phyloP scores from a whole-genome alignment of 495 filamentous ascomycete species.

The Polyplosphaeria fusca region DNA sequence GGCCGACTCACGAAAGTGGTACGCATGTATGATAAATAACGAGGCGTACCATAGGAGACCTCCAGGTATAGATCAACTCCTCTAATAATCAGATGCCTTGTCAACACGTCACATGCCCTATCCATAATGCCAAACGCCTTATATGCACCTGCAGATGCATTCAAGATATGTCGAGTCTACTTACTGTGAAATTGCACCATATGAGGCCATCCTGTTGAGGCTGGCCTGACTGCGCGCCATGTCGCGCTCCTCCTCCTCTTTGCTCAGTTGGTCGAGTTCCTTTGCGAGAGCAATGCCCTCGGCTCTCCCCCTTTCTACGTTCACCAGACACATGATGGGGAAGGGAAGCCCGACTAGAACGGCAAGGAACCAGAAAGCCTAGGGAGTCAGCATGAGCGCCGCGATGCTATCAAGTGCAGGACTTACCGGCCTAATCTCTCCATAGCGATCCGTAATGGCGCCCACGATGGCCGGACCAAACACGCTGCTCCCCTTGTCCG shows the following conservation, averaged over 20 bases:
- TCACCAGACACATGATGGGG: constrained; percentile 77
- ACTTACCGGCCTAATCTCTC: constrained; percentile 72
- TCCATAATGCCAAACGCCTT: background rate
- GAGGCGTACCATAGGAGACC: too few species aligned
- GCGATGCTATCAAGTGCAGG: background rate
- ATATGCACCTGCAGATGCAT: background rate
- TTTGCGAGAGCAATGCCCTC: constrained; percentile 71
- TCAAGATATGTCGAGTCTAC: background rate
- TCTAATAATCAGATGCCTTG: too few species aligned
- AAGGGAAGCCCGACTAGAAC: constrained; percentile 76
- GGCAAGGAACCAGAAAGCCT: constrained; percentile 87
- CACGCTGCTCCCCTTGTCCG: constrained; percentile 91
- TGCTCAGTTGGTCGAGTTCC: constrained; percentile 45
- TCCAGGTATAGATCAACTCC: too few species aligned
- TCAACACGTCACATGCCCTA: too few species aligned
- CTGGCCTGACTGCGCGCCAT: background rate
- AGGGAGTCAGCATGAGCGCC: constrained; percentile 1
- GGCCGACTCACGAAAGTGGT: too few species aligned
- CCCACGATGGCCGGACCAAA: constrained; percentile 95
- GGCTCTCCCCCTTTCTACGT: constrained; percentile 82
- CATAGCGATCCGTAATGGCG: constrained; percentile 81
- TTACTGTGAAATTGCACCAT: background rate
- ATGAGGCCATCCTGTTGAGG: too few species aligned
- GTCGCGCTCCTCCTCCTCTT: background rate
- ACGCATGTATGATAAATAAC: too few species aligned